A percentile compares a stretch with the other conserved stretches of the same genome.
phyloP scores from a whole-genome alignment of 139 green algal species.

The Coelastrella sp. region DNA sequence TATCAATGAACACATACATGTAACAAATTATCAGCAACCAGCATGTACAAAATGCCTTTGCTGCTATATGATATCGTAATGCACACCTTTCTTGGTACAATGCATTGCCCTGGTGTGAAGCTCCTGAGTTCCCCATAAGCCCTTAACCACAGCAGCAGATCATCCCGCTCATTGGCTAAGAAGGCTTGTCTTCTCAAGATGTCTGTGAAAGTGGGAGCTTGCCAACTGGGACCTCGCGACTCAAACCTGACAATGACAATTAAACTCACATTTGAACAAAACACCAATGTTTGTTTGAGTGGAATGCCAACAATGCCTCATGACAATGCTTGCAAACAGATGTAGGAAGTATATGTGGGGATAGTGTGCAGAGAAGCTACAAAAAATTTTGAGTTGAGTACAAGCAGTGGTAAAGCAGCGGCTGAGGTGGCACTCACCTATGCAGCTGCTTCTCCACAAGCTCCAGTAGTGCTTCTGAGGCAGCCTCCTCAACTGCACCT shows the following conservation, averaged over 20 bases:
- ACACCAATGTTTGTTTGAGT: no score
- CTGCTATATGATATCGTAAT: background rate
- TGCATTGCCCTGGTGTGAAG: slow-evolving; percentile 38
- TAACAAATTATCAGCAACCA: no score
- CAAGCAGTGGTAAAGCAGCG: no score
- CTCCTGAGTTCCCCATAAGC: slow-evolving; percentile 30
- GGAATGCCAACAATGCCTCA: no score
- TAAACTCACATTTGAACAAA: no score
- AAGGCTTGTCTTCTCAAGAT: slow-evolving; percentile 8
- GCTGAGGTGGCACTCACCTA: no score
- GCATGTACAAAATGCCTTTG: background rate
- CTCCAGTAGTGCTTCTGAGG: slow-evolving; percentile 32
- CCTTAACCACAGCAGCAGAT: slow-evolving; percentile 38
- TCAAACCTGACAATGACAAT: slow-evolving; percentile 40
- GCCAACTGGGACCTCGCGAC: background rate
- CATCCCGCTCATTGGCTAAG: background rate
- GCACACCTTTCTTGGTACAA: slow-evolving; percentile 7
- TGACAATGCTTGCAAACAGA: no score
- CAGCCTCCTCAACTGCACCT: slow-evolving; percentile 43
- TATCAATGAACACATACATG: no score
- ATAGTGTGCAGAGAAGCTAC: no score
- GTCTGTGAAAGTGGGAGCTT: background rate
- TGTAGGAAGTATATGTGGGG: no score
- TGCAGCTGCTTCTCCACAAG: slow-evolving; percentile 16
- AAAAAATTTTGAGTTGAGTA: no score